Base-by-base conservation (phyloP, 768 basidiomycete species). In the Podaxis rugospora region DNA sequence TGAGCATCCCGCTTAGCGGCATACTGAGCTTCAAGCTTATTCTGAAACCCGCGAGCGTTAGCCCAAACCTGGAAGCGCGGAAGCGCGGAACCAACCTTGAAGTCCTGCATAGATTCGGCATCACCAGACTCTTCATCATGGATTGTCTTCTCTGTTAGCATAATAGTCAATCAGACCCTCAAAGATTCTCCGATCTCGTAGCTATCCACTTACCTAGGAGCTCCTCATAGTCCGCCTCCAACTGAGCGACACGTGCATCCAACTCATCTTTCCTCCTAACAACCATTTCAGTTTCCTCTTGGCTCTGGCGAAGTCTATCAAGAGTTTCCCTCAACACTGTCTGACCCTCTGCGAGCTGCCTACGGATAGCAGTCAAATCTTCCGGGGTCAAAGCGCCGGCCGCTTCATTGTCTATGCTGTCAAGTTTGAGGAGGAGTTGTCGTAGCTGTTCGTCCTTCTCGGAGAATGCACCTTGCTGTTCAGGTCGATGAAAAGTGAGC, bases 151-250 rank as follows among this genome's bases (percentile, higher is more conserved):
- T 96, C 94, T 94, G 76, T 63, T 65, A 47, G 36, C 18, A 51
- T n/a, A 50, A 54, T 18, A 46, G 54, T 21, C 32, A 28, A 56
- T 47, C 27, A 50, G 46, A 28, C 50, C 28, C 14, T 2, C 10
- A 25, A n/a, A 2, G 18, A n/a, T 37, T 18, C 52, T 39, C 42
- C 14, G 16, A 18, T 42, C 28, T 25, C 21, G 18, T 46, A 18
- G 14, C 11, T 5, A 37, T 54, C 23, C 5, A 76, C 86, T 65
- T 64, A 94, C 95, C 95, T 35, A 99, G 82, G 25, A 98, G 81
- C 74, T 98, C 97, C 74, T 99, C 97, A 67, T 98, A 98, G 69
- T 98, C 97, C 2, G 90, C 80, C 75, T 98, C 95, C 28, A 98
- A 76, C 49, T 87, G 82, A 39, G 85, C 74, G 51, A 97, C 80